Conservation (phyloP, 768 basidiomycete genomes). For the Tulasnella sp. region DNA sequence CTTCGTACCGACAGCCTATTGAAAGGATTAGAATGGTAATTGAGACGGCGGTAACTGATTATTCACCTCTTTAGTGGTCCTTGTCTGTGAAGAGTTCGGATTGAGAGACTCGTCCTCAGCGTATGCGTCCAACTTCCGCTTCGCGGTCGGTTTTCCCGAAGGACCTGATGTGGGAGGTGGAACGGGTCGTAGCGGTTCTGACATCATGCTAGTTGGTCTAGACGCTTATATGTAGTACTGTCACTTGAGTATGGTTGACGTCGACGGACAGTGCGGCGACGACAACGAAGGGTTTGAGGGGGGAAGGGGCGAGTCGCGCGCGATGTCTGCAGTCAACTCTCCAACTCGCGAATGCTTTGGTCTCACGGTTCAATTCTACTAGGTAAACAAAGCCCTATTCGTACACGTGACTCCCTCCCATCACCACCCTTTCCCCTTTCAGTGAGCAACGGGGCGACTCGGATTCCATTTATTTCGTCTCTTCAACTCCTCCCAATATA, state of each 20-base stretch:
- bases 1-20: slow-evolving; percentile 5
- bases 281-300: slow-evolving; percentile 21
- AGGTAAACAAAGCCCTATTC: slow-evolving; percentile 25
- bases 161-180: slow-evolving; percentile 11
- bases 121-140: slow-evolving; percentile 26
- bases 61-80: slow-evolving; percentile 11
- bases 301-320: slow-evolving; percentile 17
- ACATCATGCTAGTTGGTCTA: slow-evolving; percentile 30
- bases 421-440: background rate
- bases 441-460: background rate
- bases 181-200: slow-evolving; percentile 21
- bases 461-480: background rate
- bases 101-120: slow-evolving; percentile 2
- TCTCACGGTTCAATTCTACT: slow-evolving; percentile 27
- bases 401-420: background rate
- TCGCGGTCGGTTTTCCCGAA: slow-evolving; percentile 15
- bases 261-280: background rate
- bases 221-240: background rate
- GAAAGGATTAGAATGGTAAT: background rate
- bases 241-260: slow-evolving; percentile 9
- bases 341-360: slow-evolving; percentile 25
- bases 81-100: background rate
- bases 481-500: background rate
- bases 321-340: slow-evolving; percentile 17
- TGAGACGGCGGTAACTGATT: background rate